Evolutionary conservation across 306 rosid genomes (phyloP).

Genomic region (Vigna hirtella): DNA sequence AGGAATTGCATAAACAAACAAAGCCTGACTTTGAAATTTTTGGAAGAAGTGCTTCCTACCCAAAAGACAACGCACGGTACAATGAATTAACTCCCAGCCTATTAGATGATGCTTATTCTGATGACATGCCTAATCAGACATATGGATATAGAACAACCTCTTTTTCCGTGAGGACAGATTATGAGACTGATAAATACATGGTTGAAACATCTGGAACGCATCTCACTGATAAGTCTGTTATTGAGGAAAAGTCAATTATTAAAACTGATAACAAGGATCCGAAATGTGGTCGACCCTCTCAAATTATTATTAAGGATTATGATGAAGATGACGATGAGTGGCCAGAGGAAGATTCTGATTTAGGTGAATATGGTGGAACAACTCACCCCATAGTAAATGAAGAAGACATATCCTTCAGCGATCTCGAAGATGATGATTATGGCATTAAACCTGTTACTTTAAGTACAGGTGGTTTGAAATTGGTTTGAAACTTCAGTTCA

Average conservation of each 20-base stretch:
- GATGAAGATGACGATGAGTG: conserved; percentile 73
- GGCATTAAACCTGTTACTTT: conserved; percentile 52
- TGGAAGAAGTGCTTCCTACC: conserved; percentile 56
- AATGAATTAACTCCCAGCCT: conserved; percentile 54
- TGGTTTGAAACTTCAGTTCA: conserved; percentile 44
- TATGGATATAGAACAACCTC: conserved; percentile 48
- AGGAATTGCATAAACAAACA: conserved; percentile 80
- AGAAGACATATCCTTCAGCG: conserved; percentile 97
- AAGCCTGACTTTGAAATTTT: conserved; percentile 60
- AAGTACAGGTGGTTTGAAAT: conserved; percentile 51
- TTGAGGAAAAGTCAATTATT: conserved; percentile 58
- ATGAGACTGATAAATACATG: conserved; percentile 59
- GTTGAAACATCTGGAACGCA: conserved; percentile 60
- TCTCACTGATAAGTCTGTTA: conserved; percentile 66
- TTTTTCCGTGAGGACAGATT: conserved; percentile 51
- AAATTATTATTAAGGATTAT: conserved; percentile 52
- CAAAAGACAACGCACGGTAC: conserved; percentile 52
- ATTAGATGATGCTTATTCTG: conserved; percentile 56
- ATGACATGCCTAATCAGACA: conserved; percentile 49
- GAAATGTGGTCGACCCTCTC: conserved; percentile 55
- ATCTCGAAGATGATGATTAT: conserved; percentile 86
- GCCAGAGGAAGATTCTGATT: conserved; percentile 89
- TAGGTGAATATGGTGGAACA: conserved; percentile 52
- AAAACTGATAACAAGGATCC: conserved; percentile 60
- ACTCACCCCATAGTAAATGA: conserved; percentile 55